Conservation (phyloP, 768 basidiomycete species). For the Daedalea quercina region DNA sequence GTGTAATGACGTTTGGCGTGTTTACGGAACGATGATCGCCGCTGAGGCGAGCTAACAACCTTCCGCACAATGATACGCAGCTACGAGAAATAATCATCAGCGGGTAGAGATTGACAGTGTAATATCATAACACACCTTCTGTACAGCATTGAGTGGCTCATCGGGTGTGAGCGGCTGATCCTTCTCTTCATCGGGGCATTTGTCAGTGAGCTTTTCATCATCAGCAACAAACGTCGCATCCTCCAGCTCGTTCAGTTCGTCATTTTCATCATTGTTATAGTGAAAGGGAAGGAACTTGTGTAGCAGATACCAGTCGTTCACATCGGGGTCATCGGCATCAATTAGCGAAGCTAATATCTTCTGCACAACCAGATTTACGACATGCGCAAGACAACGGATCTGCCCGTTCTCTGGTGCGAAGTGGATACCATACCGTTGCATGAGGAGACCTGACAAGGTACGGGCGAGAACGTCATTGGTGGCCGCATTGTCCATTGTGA, state of each 20-base stretch:
- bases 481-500: conserved; percentile 28
- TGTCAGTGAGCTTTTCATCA: background rate
- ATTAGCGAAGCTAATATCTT: conserved; percentile 18
- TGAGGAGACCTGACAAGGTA: conserved; percentile 11
- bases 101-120: too few relatives aligned
- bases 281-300: conserved; percentile 27
- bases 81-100: conserved; percentile 10
- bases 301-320: conserved; percentile 20
- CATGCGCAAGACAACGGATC: conserved; percentile 28
- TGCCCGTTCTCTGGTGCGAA: conserved; percentile 23
- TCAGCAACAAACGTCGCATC: background rate
- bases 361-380: conserved; percentile 32
- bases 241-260: conserved; percentile 5
- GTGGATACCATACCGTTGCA: conserved; percentile 15
- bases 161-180: conserved; percentile 1
- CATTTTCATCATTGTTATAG: conserved; percentile 20
- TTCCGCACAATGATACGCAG: conserved; percentile 25
- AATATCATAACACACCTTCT: conserved; percentile 4
- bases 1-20: conserved; percentile 10
- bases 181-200: conserved; percentile 9
- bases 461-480: conserved; percentile 28
- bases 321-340: conserved; percentile 23
- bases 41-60: conserved; percentile 26
- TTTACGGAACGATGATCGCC: conserved; percentile 19
- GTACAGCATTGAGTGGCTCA: conserved; percentile 11